Evolutionary conservation across 1,139 yeast genomes (phyloP).

Genomic region (Yamadazyma atlantica): DNA sequence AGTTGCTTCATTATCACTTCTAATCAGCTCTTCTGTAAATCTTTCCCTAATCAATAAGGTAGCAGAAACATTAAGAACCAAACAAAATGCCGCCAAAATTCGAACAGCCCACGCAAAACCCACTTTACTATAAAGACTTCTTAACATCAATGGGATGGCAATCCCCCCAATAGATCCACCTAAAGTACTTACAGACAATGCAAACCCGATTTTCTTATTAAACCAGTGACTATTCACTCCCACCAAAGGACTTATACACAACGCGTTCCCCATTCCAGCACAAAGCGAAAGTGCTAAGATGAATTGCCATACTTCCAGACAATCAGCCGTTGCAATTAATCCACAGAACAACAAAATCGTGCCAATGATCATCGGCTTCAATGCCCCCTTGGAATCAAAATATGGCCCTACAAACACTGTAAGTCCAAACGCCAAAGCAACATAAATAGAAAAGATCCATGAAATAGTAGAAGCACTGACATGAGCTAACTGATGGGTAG

Average conservation of each 20-base stretch:
- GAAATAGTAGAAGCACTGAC: slow-evolving; percentile 44
- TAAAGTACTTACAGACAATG: slow-evolving; percentile 38
- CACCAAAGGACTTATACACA: slow-evolving; percentile 37
- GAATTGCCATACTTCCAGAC: slow-evolving; percentile 33
- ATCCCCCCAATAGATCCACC: slow-evolving; percentile 45
- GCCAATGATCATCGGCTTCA: slow-evolving; percentile 25
- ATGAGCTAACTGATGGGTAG: slow-evolving; percentile 48
- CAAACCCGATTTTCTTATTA: slow-evolving; percentile 31
- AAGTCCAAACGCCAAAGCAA: slow-evolving; percentile 30
- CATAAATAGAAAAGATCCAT: slow-evolving; percentile 41
- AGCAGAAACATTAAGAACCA: slow-evolving; percentile 32
- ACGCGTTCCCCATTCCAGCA: slow-evolving; percentile 35
- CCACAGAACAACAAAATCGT: slow-evolving; percentile 30
- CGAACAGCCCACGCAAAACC: slow-evolving; percentile 43
- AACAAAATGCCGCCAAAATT: slow-evolving; percentile 31
- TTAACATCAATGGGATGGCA: slow-evolving; percentile 34
- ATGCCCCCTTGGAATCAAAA: slow-evolving; percentile 37
- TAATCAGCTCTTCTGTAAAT: slow-evolving; percentile 6
- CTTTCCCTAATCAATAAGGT: slow-evolving; percentile 49
- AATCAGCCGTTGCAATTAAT: slow-evolving; percentile 33
- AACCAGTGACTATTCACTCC: slow-evolving; percentile 45
- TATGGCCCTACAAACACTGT: slow-evolving; percentile 39
- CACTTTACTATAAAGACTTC: slow-evolving; percentile 27
- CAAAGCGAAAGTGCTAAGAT: slow-evolving; percentile 32
- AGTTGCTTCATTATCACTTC: slow-evolving; percentile 2